These are phyloP conservation scores for Chimonanthus praecox DNA, from an alignment of 164 flowering plant species.

Conservation along the genomic window DNA sequence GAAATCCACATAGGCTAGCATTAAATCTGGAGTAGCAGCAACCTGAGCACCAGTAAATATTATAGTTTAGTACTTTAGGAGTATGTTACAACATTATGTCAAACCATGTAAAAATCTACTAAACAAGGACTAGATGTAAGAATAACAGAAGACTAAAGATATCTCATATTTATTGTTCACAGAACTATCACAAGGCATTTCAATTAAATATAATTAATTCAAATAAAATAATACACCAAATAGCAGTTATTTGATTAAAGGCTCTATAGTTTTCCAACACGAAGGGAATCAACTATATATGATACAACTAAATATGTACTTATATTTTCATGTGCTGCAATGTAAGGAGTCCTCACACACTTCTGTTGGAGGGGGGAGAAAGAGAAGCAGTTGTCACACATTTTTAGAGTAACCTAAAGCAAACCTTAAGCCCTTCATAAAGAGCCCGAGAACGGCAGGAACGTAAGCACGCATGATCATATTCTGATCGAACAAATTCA, in stretches of 20 bases:
- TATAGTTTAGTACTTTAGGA: no score
- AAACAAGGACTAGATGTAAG: no score
- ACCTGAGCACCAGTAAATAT: slow-evolving; percentile 39
- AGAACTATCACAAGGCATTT: no score
- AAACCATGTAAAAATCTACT: background rate
- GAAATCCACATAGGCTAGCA: slow-evolving; percentile 90
- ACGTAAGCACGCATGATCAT: slow-evolving; percentile 94
- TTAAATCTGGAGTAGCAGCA: slow-evolving; percentile 85
- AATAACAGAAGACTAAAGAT: no score
- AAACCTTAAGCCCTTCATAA: slow-evolving; percentile 94
- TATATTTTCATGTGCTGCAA: no score
- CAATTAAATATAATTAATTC: no score
- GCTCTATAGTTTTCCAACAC: background rate
- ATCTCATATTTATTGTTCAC: no score
- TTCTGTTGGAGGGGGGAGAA: background rate
- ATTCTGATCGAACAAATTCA: slow-evolving; percentile 94
- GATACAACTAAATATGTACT: background rate
- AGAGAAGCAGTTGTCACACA: background rate
- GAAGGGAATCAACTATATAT: background rate
- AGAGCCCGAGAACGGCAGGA: slow-evolving; percentile 98
- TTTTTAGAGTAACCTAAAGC: background rate
- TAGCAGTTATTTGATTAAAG: no score
- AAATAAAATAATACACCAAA: no score
- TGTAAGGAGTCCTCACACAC: no score
- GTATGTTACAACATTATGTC: no score